These are phyloP conservation scores for Debaryomyces nepalensis DNA, from an alignment of 1,139 yeast species.

Conservation along the genomic window DNA sequence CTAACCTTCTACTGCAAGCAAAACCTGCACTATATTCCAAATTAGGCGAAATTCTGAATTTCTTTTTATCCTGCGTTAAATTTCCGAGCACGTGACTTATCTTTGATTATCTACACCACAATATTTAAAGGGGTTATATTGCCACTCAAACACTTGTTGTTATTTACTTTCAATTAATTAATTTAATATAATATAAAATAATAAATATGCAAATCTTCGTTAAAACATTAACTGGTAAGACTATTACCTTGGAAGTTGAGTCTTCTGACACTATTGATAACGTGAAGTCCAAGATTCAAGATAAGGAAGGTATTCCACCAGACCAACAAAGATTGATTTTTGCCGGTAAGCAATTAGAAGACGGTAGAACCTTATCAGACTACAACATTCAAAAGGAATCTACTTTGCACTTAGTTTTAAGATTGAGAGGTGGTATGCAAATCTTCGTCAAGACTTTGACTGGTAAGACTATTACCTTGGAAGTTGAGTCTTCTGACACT, in stretches of 20 bases:
- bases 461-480: conserved; percentile 76
- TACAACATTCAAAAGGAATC: conserved; percentile 46
- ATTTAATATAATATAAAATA: conserved; percentile 10
- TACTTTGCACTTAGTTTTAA: conserved; percentile 89
- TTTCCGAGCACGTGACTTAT: conserved; percentile 4
- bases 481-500: conserved; percentile 35
- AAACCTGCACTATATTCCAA: not conserved
- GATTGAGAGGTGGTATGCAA: conserved; percentile 99
- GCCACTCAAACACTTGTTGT: conserved; percentile 11
- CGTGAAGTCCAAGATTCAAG: conserved; percentile 96
- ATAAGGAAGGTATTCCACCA: conserved; percentile 97
- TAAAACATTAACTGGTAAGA: conserved; percentile 95
- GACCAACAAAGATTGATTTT: conserved; percentile 97
- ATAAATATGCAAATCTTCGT: conserved; percentile 85
- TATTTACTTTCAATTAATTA: conserved; percentile 7
- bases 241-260: conserved; percentile 47
- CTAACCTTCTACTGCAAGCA: not conserved
- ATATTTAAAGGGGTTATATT: conserved; percentile 12
- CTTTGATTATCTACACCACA: conserved; percentile 1
- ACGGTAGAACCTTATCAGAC: conserved; percentile 76
- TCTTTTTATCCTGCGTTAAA: conserved; percentile 6
- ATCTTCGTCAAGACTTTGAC: conserved; percentile 97
- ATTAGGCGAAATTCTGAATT: conserved; percentile 6
- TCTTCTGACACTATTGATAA: conserved; percentile 56
- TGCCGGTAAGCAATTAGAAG: conserved; percentile 98